Evolutionary conservation across 768 basidiomycete species (phyloP), one percentile per base, ranked within the genome.

Genomic region (Podaxis sp.): DNA sequence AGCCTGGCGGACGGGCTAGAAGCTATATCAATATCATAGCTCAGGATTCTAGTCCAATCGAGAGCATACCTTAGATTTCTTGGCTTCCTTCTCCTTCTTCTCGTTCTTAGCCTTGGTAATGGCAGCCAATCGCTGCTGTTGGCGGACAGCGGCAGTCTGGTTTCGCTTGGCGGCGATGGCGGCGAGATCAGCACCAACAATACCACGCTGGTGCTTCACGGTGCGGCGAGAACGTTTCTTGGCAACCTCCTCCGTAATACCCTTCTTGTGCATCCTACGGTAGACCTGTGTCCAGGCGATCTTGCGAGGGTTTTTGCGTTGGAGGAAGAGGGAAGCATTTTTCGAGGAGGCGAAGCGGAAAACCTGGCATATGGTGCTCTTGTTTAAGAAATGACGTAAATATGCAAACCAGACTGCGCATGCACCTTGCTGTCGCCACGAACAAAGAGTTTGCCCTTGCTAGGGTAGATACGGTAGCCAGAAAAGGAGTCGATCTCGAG

Each of bases 301-400:
- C 87, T 98, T 98, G 74, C 97, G 93, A 55, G 97, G 97, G 84
- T 99, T 98, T 83, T 99, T 99, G 81, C 96, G 92, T 77, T 99
- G 97, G 61, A 91, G 81, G 88, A 98, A 98, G 66, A 99, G 90
- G 63, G 96, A 98, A 63, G 95, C 84, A 72, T 87, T 91, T 86
- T 98, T 98, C 65, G 92, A 91, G 73, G 76, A 81, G 68, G 89
- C 82, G 79, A 98, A 98, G 75, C 96, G 93, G 90, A 96, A 98
- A 74, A 94, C 85, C 94, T 96, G 70, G 3, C 37, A 42, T 42
- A 42, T 14, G n/a, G 23, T 27, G 3, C 23, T 47, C 38, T 18
- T 52, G 27, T 28, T 36, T 51, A 16, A 5, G 32, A 21, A 48
- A 10, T 27, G 27, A 35, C 52, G 42, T 25, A 37, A 1, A 50